Conservation (phyloP, 441 rosid species). For the Croton laevigatus region DNA sequence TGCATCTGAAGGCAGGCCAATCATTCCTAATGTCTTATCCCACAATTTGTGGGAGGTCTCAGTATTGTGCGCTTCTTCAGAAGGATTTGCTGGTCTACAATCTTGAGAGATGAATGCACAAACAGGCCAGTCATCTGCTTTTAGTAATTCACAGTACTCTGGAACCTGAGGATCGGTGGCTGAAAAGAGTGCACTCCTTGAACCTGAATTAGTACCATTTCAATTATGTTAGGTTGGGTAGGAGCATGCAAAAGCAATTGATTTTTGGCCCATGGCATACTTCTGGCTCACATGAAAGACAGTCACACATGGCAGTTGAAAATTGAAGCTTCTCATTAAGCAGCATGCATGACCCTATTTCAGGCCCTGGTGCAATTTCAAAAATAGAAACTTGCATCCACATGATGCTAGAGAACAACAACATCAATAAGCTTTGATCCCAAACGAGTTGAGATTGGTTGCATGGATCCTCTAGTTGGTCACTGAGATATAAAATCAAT, state of each 20-base stretch:
- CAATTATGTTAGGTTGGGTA: neutral
- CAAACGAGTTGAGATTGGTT: no score
- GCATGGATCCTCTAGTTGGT: no score
- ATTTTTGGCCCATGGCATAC: neutral
- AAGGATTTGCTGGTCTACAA: conserved; percentile 88
- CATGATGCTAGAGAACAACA: no score
- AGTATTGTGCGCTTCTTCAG: conserved; percentile 81
- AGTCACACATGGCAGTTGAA: neutral
- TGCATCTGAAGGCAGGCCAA: conserved; percentile 77
- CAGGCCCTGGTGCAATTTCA: neutral
- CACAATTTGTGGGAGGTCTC: conserved; percentile 69
- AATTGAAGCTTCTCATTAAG: neutral
- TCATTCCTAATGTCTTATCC: conserved; percentile 85
- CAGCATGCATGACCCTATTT: neutral
- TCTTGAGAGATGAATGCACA: conserved; percentile 91
- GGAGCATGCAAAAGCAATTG: no score
- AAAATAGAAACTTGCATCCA: neutral
- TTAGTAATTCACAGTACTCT: conserved; percentile 77
- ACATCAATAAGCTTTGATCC: no score
- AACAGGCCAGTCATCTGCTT: conserved; percentile 86
- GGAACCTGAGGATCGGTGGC: conserved; percentile 95
- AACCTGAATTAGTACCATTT: conserved; percentile 37
- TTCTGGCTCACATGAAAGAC: neutral
- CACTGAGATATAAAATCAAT: no score
- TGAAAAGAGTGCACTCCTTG: conserved; percentile 83